Evolutionary conservation across 768 basidiomycete genomes (phyloP), one percentile per base, ranked within the genome.

Genomic region (Boletus sp.): DNA sequence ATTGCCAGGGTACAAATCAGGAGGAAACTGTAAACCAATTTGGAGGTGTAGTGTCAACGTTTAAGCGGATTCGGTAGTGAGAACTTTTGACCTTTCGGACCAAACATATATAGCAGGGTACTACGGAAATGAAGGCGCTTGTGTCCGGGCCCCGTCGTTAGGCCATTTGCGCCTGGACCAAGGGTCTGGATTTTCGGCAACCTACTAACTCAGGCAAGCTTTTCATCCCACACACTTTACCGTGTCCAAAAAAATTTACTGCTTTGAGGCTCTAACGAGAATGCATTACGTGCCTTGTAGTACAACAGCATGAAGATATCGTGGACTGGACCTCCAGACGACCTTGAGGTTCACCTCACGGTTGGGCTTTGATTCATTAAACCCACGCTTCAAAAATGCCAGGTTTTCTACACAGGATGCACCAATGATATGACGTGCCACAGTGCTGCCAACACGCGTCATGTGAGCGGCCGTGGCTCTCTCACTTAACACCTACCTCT

Each of bases 391-490:
- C 39, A 9, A 35, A 35, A 43, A 38, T 33, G 44, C 42, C 58
- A 51, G 53, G 52, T 34, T 42, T 34, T 34, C 55, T 47, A 44
- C 59, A 33, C 47, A 15, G 32, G 42, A 49, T 30, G 39, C 17
- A 19, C 35, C 42, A 19, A 34, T 43, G 4, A 39, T 47, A 41
- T 39, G 38, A 48, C 9, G 33, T 39, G 35, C 35, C 27, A 50
- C 38, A 19, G 34, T 39, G 39, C 46, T 39, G 64, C 32, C 29
- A 50, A 51, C 64, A 63, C 49, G 54, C 50, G 15, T 11, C 27
- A 10, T 30, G 33, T 34, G 55, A 27, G 43, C n/a, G 35, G 23
- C 35, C 47, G 30, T 14, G 25, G 25, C 1, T 33, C 30, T 33
- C 44, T 38, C 41, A 17, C 37, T 43, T 41, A 45, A 30, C 50